Evolutionary conservation across 768 basidiomycete genomes (phyloP).

Genomic region (Lepiota subincarnata): DNA sequence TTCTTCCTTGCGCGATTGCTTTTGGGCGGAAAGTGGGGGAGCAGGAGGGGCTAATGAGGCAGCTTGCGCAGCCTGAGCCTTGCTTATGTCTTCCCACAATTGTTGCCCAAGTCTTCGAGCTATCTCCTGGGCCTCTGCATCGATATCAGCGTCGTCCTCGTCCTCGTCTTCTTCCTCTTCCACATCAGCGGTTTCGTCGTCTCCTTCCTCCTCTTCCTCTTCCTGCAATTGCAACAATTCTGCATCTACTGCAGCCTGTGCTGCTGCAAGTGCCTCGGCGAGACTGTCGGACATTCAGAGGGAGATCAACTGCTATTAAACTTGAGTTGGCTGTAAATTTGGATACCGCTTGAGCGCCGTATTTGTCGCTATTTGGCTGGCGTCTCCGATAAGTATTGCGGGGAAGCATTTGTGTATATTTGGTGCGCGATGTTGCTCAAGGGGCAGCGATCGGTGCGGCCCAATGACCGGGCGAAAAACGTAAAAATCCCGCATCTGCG

Average conservation of each 20-base stretch:
- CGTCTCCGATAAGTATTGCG: conserved; percentile 25
- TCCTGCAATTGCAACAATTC: conserved; percentile 1
- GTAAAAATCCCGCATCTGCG: conserved; percentile 1
- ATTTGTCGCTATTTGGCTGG: conserved; percentile 10
- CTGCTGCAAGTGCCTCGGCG: conserved; percentile 4
- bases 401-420: conserved; percentile 6
- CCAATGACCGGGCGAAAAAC: background rate
- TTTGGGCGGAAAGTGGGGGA: background rate
- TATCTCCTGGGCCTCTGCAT: conserved; percentile 72
- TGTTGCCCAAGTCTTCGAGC: conserved; percentile 72
- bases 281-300: conserved; percentile 9
- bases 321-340: background rate
- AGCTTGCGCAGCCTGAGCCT: conserved; percentile 45
- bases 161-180: conserved; percentile 40
- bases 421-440: conserved; percentile 1
- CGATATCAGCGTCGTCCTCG: conserved; percentile 57
- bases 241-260: conserved; percentile 6
- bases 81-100: conserved; percentile 72
- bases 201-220: conserved; percentile 29
- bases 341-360: background rate
- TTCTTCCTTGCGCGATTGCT: conserved; percentile 42
- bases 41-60: conserved; percentile 15
- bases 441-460: background rate
- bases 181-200: conserved; percentile 28
- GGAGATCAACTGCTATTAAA: background rate